Base-by-base conservation (phyloP, 2,329 filamentous ascomycete species). In the Cladosporium sphaerospermum region DNA sequence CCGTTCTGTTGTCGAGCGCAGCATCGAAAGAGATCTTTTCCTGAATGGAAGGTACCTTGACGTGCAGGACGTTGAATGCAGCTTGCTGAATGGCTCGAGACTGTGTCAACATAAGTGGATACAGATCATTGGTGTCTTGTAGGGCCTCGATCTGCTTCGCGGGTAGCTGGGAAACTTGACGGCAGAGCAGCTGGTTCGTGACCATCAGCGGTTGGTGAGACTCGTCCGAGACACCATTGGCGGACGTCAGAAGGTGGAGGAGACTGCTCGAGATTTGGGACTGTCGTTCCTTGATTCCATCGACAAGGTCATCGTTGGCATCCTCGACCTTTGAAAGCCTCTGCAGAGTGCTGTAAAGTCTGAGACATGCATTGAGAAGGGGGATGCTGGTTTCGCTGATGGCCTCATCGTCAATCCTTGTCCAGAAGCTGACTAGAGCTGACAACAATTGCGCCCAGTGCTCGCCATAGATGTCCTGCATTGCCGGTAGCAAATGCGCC, bases 221-320 rank as follows among this genome's bases (percentile, higher is more conserved):
- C 11, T 75, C 74, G 55, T 78, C 78, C 2, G 75, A 70, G 37
- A 76, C 70, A 53, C 76, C 73, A 72, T 58, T 55, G 14, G 58
- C 54, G 3, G 62, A 54, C 56, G 82, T 82, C 16, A 95, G 78
- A 1, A 91, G 73, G 8, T 77, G 73, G 13, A 91, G 69, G 3
- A 93, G 65, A 0, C 78, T 80, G 3, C 72, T 67, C 1, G 80
- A 80, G 36, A 85, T 78, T 0, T 70, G 67, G 14, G 77, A 69
- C n/a, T 80, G 74, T 9, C 79, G 77, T 10, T 84, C 79, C 49
- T 79, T 78, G 64, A 92, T 79, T 0, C 83, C 82, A 62, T 96
- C 91, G 11, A 83, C 72, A 1, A 96, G 77, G 66, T 97, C 92
- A 57, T 97, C 92, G 57, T 96, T 96, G 2, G 85, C 78, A 14